Base-by-base conservation (phyloP, 441 rosid species). In the Mallotus repandus region DNA sequence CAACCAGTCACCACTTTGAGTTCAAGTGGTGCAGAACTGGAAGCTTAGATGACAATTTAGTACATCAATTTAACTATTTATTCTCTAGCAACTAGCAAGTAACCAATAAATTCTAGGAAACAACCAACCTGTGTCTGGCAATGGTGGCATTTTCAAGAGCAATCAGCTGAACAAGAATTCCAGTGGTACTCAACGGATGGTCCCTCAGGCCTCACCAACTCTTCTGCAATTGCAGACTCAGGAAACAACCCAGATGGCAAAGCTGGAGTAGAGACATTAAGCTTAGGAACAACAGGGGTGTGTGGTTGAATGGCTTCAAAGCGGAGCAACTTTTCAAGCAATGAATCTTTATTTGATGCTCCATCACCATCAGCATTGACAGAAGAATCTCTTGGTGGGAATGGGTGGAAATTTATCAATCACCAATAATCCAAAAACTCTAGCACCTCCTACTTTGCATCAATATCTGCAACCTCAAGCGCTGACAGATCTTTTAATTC, bases 351-450 rank as follows among this genome's bases (percentile, higher is more conserved):
- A 65, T 81, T 67, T 52, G 80, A 82, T 54, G 67, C 76, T 55
- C 46, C 86, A 71, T 74, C 86, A 80, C 70, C 62, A 77, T 79
- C 87, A 64, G 77, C 81, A 73, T 62, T 74, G 64, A 78, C 62
- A 72, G 81, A 50, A 77, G 88, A 54, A 65, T 84, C 96, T 53
- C 68, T 54, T 50, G 84, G 82, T 22, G 84, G 94, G 73, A 90
- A 88, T 50, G 98, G 98, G 71, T 96, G 99, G 74, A 96, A 96
- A 82, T 96, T 96, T 77, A 93, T 89, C 85, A 96, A 86, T 76
- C 99, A 98, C 99, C 98, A 96, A 80, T 87, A 91, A 68, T 96
- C 98, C 87, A 96, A 82, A 83, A 96, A 96, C 80, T 96, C 97
- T 80, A 93, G 78, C 76, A 96, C 90, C 82, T 93, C 99, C 74